Evolutionary conservation across 2,329 filamentous ascomycete species (phyloP).

Genomic region (Alternaria arbusti): DNA sequence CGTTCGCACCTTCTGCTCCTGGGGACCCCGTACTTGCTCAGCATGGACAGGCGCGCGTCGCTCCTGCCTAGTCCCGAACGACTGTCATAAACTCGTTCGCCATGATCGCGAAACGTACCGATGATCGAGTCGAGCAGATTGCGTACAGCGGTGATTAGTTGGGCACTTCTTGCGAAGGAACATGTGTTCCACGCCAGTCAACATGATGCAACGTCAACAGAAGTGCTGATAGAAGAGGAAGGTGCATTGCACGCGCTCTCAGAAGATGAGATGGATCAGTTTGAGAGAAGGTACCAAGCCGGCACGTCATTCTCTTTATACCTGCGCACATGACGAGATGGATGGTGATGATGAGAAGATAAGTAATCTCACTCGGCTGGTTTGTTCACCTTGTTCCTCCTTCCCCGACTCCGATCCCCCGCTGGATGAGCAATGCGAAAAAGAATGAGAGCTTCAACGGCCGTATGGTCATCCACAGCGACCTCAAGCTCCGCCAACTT

Average conservation of each 20-base stretch:
- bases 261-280: background rate
- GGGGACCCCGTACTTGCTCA: background rate
- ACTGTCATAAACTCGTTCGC: background rate
- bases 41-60: background rate
- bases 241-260: background rate
- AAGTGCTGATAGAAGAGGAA: background rate
- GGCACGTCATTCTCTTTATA: background rate
- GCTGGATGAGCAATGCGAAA: background rate
- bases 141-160: background rate
- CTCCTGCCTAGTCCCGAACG: background rate
- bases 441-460: background rate
- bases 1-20: background rate
- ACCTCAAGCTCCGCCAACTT: constrained; percentile 62
- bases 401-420: background rate
- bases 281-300: background rate
- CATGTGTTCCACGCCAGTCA: background rate
- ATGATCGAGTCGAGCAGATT: background rate
- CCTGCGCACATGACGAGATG: background rate
- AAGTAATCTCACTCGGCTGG: constrained; percentile 1
- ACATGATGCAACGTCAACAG: background rate
- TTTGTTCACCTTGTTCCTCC: background rate
- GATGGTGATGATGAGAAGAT: background rate
- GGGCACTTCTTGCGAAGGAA: background rate
- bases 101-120: background rate
- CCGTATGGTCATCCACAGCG: background rate